phyloP scores from a whole-genome alignment of 1,284 basidiomycete species.

The Porogramme epimiltina region DNA sequence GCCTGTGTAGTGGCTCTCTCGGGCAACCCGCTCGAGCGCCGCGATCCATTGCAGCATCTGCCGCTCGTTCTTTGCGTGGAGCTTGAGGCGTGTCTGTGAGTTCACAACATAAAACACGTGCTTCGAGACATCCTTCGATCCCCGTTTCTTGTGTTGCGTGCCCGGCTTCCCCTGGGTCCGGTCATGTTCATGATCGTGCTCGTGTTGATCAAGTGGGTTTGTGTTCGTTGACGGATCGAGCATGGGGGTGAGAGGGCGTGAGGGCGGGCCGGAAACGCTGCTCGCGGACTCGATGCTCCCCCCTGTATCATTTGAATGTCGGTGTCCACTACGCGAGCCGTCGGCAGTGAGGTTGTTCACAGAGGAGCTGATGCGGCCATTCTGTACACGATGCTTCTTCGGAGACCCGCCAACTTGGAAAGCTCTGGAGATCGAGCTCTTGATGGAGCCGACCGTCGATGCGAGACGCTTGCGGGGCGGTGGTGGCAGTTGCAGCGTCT shows the following conservation, averaged over 20 bases:
- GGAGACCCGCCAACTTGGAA: conserved; percentile 34
- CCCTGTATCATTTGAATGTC: conserved; percentile 14
- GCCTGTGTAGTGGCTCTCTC: conserved; percentile 79
- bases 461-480: conserved; percentile 28
- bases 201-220: conserved; percentile 47
- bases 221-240: conserved; percentile 76
- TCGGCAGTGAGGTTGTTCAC: conserved; percentile 10
- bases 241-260: conserved; percentile 52
- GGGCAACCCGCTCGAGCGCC: conserved; percentile 83
- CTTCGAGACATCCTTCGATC: conserved; percentile 67
- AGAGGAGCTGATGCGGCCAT: conserved; percentile 3
- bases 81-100: conserved; percentile 86
- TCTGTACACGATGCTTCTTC: neutral
- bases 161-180: conserved; percentile 27
- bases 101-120: conserved; percentile 97
- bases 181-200: conserved; percentile 16
- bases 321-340: conserved; percentile 5
- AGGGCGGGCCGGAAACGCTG: conserved; percentile 21
- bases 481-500: conserved; percentile 18
- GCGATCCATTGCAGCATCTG: conserved; percentile 99
- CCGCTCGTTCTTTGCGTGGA: conserved; percentile 91
- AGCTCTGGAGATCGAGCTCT: conserved; percentile 47
- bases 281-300: conserved; percentile 25
- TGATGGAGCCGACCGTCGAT: conserved; percentile 48
- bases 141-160: conserved; percentile 45